Conservation (phyloP, 2,329 filamentous ascomycete species). For the Celoporthe dispersa region DNA sequence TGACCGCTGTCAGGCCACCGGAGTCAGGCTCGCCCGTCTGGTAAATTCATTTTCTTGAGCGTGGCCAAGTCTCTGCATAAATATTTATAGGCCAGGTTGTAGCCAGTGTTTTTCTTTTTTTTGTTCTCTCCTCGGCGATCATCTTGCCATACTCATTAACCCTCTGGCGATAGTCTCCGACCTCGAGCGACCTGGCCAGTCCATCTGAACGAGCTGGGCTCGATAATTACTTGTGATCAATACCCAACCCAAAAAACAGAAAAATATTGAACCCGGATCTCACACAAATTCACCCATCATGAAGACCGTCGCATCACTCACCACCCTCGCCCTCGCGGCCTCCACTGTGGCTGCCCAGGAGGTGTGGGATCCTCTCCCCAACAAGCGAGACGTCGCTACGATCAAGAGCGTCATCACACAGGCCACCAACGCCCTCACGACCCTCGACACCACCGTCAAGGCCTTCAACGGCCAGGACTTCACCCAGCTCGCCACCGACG, state of each 20-base stretch:
- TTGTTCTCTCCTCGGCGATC: neutral
- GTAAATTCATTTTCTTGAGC: neutral
- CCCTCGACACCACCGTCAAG: constrained; percentile 38
- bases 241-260: no score
- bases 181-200: neutral
- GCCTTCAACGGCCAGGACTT: constrained; percentile 35
- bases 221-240: neutral
- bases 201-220: neutral
- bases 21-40: neutral
- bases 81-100: neutral
- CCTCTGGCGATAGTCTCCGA: neutral
- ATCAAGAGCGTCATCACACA: constrained; percentile 34
- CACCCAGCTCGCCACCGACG: constrained; percentile 33
- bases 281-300: constrained; percentile 14
- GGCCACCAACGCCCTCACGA: constrained; percentile 34
- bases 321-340: constrained; percentile 35
- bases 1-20: neutral
- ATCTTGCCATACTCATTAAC: neutral
- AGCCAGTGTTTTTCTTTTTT: neutral
- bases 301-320: constrained; percentile 22
- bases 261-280: no score
- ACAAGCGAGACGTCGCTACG: constrained; percentile 33
- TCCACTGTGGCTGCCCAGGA: constrained; percentile 28
- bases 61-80: neutral
- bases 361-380: constrained; percentile 27